Evolutionary conservation across 2,329 filamentous ascomycete species (phyloP).

Genomic region (Colletotrichum lentis): DNA sequence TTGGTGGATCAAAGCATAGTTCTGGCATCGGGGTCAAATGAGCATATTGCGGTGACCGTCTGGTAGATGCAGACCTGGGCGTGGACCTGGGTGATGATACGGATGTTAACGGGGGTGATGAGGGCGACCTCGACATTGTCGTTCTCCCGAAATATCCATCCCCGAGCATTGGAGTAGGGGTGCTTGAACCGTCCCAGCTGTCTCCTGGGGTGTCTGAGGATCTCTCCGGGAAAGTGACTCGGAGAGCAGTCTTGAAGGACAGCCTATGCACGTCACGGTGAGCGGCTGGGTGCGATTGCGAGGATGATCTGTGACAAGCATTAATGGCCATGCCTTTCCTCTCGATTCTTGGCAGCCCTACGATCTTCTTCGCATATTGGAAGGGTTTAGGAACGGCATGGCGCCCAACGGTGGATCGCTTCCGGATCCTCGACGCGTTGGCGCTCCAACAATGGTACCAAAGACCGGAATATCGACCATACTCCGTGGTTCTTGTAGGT

Average conservation of each 20-base stretch:
- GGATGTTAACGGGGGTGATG: not conserved
- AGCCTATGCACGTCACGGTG: constrained; percentile 21
- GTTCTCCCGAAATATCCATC: constrained; percentile 32
- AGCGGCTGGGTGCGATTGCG: constrained; percentile 2
- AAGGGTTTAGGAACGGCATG: not conserved
- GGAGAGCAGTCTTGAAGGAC: constrained; percentile 36
- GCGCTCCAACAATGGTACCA: not conserved
- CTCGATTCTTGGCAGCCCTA: not conserved
- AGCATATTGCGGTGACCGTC: not conserved
- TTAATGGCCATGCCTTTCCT: not conserved
- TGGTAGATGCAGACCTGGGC: not conserved
- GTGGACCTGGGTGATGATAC: not conserved
- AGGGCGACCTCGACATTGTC: not conserved
- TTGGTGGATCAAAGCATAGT: constrained; percentile 59
- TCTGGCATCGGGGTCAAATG: not conserved
- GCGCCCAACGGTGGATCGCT: constrained; percentile 3
- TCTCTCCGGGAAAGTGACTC: constrained; percentile 14
- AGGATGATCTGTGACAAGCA: constrained; percentile 11
- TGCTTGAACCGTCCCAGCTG: constrained; percentile 37
- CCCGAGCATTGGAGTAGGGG: constrained; percentile 22
- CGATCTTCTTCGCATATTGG: constrained; percentile 15
- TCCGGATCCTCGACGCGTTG: constrained; percentile 14
- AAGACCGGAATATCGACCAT: constrained; percentile 10
- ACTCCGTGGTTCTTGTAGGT: not conserved
- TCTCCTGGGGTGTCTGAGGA: constrained; percentile 9